A percentile compares a stretch with the other conserved stretches of the same genome.
phyloP scores from a whole-genome alignment of 352 stramenopile genomes.

The Phytophthora gonapodyides region DNA sequence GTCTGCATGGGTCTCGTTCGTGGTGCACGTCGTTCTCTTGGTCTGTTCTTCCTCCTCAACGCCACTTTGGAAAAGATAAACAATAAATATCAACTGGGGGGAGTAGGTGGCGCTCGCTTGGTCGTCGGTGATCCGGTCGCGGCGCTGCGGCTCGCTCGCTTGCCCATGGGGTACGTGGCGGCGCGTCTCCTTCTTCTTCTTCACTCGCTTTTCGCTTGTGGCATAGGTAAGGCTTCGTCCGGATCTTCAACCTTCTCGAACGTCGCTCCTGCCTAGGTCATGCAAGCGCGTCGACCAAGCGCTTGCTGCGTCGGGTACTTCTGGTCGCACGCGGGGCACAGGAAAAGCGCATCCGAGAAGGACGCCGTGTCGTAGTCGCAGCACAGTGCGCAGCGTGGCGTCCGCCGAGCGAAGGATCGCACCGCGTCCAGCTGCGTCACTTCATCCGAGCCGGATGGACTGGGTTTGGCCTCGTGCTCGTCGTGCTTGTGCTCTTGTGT shows the following conservation, averaged over 20 bases:
- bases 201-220: neutral
- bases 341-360: constrained; percentile 59
- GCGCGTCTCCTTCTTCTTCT: constrained; percentile 8
- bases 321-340: constrained; percentile 72
- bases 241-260: constrained; percentile 19
- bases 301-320: constrained; percentile 84
- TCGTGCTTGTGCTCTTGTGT: constrained; percentile 8
- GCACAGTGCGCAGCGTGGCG: constrained; percentile 71
- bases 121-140: neutral
- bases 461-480: constrained; percentile 25
- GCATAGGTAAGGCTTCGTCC: constrained; percentile 1
- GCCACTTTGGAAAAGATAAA: constrained; percentile 24
- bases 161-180: neutral
- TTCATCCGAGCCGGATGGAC: constrained; percentile 58
- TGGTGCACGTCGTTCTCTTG: constrained; percentile 8
- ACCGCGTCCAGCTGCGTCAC: constrained; percentile 42
- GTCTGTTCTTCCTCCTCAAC: constrained; percentile 20
- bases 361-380: constrained; percentile 47
- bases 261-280: constrained; percentile 34
- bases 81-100: constrained; percentile 41
- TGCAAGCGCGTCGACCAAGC: constrained; percentile 55
- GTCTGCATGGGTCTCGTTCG: constrained; percentile 13
- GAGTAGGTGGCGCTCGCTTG: constrained; percentile 10
- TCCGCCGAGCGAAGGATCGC: constrained; percentile 25
- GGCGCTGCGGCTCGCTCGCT: constrained; percentile 1